These are phyloP conservation scores for Tremellales sp. DNA, from an alignment of 1,284 basidiomycete species.

Conservation along the genomic window DNA sequence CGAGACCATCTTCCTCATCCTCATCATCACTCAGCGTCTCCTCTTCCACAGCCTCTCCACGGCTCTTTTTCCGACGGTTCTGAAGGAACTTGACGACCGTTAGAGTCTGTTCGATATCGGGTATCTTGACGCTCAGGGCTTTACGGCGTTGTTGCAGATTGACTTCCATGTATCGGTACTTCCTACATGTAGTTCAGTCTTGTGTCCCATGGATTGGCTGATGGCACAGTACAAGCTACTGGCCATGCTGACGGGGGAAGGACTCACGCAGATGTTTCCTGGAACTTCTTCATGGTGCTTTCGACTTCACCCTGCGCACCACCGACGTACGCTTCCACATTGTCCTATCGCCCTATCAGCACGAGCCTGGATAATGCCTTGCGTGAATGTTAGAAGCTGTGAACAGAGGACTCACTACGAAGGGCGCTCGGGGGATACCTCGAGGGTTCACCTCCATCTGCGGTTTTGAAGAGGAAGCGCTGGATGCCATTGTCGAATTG, in stretches of 20 bases:
- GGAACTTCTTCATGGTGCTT: constrained; percentile 72
- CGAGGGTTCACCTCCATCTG: constrained; percentile 68
- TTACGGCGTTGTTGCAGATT: constrained; percentile 74
- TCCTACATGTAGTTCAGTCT: constrained; percentile 59
- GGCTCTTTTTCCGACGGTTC: constrained; percentile 58
- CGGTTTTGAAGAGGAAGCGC: constrained; percentile 19
- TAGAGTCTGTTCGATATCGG: constrained; percentile 91
- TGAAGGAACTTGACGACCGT: constrained; percentile 82
- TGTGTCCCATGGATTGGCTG: too few relatives aligned
- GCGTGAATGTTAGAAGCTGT: neutral
- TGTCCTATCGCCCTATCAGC: constrained; percentile 53
- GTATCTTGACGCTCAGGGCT: constrained; percentile 88
- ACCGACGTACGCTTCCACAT: constrained; percentile 83
- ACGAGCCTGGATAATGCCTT: neutral
- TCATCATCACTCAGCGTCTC: constrained; percentile 41
- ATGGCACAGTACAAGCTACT: too few relatives aligned
- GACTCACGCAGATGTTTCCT: constrained; percentile 82
- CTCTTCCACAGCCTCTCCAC: constrained; percentile 36
- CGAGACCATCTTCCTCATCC: constrained; percentile 53
- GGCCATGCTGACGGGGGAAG: neutral
- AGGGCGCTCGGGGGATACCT: constrained; percentile 91
- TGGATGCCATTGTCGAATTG: constrained; percentile 16
- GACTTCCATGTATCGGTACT: constrained; percentile 97
- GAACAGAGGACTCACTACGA: constrained; percentile 66
- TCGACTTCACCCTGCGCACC: constrained; percentile 76